These are phyloP conservation scores for Beauveria scarabaeidicola DNA, from an alignment of 2,329 filamentous ascomycete genomes.

Conservation along the genomic window DNA sequence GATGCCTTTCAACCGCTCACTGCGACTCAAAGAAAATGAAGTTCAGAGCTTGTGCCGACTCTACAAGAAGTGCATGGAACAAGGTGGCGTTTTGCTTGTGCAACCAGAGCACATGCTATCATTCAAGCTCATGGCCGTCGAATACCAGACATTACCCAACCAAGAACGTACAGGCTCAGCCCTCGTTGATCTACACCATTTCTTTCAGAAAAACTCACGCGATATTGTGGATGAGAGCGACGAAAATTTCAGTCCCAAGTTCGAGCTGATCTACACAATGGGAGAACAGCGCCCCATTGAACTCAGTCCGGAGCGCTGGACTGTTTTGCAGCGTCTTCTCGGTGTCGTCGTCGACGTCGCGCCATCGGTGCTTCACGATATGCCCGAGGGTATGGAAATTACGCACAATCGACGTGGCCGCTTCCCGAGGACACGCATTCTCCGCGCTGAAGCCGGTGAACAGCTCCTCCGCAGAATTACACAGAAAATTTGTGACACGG, in stretches of 20 bases:
- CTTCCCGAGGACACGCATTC: slow-evolving; percentile 5
- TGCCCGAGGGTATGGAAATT: background rate
- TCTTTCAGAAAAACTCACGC: slow-evolving; percentile 35
- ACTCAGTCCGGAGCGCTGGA: slow-evolving; percentile 47
- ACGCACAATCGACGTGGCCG: background rate
- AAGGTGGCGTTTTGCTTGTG: slow-evolving; percentile 48
- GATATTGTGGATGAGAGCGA: slow-evolving; percentile 60
- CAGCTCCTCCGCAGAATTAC: background rate
- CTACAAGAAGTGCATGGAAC: slow-evolving; percentile 36
- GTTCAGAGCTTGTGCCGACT: slow-evolving; percentile 29
- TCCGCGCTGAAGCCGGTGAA: background rate
- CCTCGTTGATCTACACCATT: slow-evolving; percentile 34
- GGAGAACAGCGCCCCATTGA: slow-evolving; percentile 44
- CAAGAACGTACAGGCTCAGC: slow-evolving; percentile 15
- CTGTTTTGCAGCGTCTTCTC: slow-evolving; percentile 33
- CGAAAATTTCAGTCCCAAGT: slow-evolving; percentile 52
- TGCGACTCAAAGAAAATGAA: slow-evolving; percentile 25
- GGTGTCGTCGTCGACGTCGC: background rate
- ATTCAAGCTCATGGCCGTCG: slow-evolving; percentile 48
- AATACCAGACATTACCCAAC: slow-evolving; percentile 21
- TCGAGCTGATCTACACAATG: slow-evolving; percentile 56
- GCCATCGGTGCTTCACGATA: background rate
- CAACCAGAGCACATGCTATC: slow-evolving; percentile 59
- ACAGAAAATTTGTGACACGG: background rate
- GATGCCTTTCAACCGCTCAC: slow-evolving; percentile 49